These are phyloP conservation scores for Cladorrhinum samala DNA, from an alignment of 495 filamentous ascomycete species.

Conservation along the genomic window DNA sequence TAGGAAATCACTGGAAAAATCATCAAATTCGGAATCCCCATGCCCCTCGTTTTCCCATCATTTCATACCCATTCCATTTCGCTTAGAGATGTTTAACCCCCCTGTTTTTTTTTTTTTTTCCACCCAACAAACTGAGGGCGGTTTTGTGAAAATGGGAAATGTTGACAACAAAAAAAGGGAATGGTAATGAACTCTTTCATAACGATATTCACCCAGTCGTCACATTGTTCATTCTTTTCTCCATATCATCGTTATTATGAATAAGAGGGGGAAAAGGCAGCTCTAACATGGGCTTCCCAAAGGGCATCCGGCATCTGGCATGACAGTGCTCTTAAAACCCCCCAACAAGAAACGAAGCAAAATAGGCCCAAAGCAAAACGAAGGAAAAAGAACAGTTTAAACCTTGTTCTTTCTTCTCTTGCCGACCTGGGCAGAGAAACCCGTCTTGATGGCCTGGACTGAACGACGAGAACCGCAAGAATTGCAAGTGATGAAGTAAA, in stretches of 20 bases:
- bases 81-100: neutral
- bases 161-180: neutral
- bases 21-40: too few relatives aligned
- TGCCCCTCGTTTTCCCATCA: too few relatives aligned
- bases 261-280: neutral
- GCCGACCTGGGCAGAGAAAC: conserved; percentile 97
- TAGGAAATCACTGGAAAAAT: too few relatives aligned
- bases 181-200: neutral
- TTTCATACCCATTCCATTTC: neutral
- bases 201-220: neutral
- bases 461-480: conserved; percentile 84
- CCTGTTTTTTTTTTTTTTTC: neutral
- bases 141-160: neutral
- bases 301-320: too few relatives aligned
- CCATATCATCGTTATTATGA: neutral
- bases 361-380: conserved; percentile 1
- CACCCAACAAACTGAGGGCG: neutral
- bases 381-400: conserved; percentile 22
- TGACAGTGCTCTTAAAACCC: neutral
- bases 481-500: conserved; percentile 51
- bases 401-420: conserved; percentile 69
- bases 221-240: neutral
- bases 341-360: neutral
- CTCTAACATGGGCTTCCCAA: too few relatives aligned
- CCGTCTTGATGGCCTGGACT: conserved; percentile 97